Conservation (phyloP, 257 asterid species). For the Nemophila menziesii region DNA sequence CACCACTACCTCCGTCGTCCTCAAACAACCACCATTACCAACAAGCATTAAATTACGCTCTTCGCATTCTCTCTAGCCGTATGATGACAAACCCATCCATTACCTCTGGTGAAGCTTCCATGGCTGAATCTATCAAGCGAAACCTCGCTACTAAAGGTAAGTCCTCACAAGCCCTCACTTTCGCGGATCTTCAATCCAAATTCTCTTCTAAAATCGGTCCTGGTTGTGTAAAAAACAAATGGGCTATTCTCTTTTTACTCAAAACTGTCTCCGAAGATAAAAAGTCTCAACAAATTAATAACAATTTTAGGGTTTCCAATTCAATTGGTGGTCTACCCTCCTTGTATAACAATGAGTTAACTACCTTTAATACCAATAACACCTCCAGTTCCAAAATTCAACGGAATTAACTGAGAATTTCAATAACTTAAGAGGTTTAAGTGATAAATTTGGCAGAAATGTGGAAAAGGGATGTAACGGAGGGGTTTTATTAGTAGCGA, state of each 20-base stretch:
- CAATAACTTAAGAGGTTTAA: conserved; percentile 29
- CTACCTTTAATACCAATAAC: conserved; percentile 17
- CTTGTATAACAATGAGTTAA: conserved; percentile 28
- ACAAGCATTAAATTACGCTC: conserved; percentile 67
- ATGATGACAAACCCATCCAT: conserved; percentile 56
- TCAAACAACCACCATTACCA: conserved; percentile 34
- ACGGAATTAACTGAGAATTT: conserved; percentile 30
- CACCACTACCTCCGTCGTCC: too few species aligned
- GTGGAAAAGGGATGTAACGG: conserved; percentile 51
- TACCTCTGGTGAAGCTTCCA: conserved; percentile 52
- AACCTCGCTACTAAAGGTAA: conserved; percentile 88
- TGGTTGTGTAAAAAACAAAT: conserved; percentile 70
- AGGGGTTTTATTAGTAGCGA: conserved; percentile 67
- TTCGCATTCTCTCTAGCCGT: conserved; percentile 83
- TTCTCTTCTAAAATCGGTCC: conserved; percentile 58
- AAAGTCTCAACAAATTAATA: conserved; percentile 21
- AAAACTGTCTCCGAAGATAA: conserved; percentile 80
- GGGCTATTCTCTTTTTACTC: conserved; percentile 89
- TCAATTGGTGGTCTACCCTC: conserved; percentile 70
- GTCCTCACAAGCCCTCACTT: conserved; percentile 87
- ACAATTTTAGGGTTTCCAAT: conserved; percentile 31
- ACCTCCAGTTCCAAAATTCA: too few species aligned
- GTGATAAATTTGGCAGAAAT: conserved; percentile 27
- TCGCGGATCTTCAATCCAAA: conserved; percentile 65
- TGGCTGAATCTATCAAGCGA: conserved; percentile 90